phyloP scores from a whole-genome alignment of 345 rosid species.

The thale cress (Arabidopsis thaliana) region TAIR10.1 NC_003074.8:1776001-1776500 shows the following conservation, averaged over 20 bases:
- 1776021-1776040: not conserved
- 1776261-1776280: conserved; percentile 54
- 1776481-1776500: not conserved
- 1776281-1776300: conserved; percentile 55
- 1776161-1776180: conserved; percentile 41
- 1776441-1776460: conserved; percentile 38
- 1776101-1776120: conserved; percentile 1
- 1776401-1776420: conserved; percentile 41
- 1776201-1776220: conserved; percentile 63
- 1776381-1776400: conserved; percentile 81
- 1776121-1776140: not conserved
- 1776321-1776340: conserved; percentile 58
- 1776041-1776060: conserved; percentile 4
- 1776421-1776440: conserved; percentile 34
- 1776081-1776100: conserved; percentile 10
- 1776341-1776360: conserved; percentile 64
- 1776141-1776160: not conserved
- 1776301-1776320: conserved; percentile 56
- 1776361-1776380: conserved; percentile 80
- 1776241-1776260: conserved; percentile 62
- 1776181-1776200: conserved; percentile 47
- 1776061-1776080: not conserved
- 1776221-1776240: conserved; percentile 51
- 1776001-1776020: not conserved
- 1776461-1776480: conserved; percentile 33